These are phyloP conservation scores for Ogataea wickerhamii DNA, from an alignment of 805 yeast species.

Conservation along the genomic window DNA sequence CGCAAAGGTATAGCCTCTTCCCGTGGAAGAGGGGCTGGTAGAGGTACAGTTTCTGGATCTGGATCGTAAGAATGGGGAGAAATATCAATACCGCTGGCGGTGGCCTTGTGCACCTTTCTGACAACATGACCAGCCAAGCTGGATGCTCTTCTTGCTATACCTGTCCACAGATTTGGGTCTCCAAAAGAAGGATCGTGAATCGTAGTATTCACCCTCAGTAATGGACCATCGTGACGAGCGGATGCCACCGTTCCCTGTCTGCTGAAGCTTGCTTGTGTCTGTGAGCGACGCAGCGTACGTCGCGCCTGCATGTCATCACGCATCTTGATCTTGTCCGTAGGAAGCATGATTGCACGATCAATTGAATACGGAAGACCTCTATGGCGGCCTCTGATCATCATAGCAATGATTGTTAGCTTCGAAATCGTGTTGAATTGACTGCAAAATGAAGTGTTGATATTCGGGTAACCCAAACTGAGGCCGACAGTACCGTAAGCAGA, in stretches of 20 bases:
- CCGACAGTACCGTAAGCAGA: constrained; percentile 98
- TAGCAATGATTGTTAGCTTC: constrained; percentile 78
- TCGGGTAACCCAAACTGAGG: constrained; percentile 78
- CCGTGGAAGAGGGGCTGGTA: background rate
- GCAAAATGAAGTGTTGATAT: constrained; percentile 62
- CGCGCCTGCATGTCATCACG: constrained; percentile 60
- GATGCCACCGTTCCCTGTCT: constrained; percentile 5
- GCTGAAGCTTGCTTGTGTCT: constrained; percentile 17
- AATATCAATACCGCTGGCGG: background rate
- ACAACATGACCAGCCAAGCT: constrained; percentile 8
- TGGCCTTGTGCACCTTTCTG: background rate
- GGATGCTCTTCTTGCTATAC: constrained; percentile 12
- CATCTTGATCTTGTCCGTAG: constrained; percentile 60
- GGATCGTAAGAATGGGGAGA: background rate
- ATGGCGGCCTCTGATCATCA: constrained; percentile 93
- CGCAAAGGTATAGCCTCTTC: background rate
- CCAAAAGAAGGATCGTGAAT: constrained; percentile 4
- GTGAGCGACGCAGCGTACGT: constrained; percentile 34
- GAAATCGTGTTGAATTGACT: constrained; percentile 70
- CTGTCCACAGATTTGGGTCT: constrained; percentile 6
- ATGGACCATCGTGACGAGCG: constrained; percentile 7
- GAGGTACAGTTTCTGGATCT: background rate
- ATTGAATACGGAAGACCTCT: constrained; percentile 93
- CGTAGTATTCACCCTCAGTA: constrained; percentile 15
- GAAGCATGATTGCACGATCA: constrained; percentile 90